These are phyloP conservation scores for Pyrenochaeta sp. DNA, from an alignment of 2,329 filamentous ascomycete genomes.

Conservation along the genomic window DNA sequence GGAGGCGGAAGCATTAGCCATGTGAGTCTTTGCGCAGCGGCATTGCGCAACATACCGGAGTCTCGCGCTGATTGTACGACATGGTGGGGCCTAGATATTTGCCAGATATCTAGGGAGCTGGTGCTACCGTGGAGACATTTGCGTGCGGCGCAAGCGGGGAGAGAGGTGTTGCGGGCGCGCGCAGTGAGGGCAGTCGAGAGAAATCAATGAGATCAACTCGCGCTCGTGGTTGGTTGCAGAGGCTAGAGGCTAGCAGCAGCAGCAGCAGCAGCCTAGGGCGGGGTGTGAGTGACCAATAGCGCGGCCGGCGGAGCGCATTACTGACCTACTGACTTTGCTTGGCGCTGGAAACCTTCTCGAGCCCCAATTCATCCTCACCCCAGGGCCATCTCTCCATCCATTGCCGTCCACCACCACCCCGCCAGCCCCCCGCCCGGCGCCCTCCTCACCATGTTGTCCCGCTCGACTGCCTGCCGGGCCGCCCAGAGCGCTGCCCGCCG, in stretches of 20 bases:
- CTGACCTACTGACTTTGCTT: slow-evolving; percentile 3
- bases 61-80: slow-evolving; percentile 47
- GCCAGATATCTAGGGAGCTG: slow-evolving; percentile 42
- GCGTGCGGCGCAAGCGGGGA: slow-evolving; percentile 7
- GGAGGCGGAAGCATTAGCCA: slow-evolving; percentile 58
- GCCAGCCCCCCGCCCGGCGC: slow-evolving; percentile 46
- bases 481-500: slow-evolving; percentile 68
- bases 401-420: slow-evolving; percentile 61
- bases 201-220: too few species aligned
- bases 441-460: slow-evolving; percentile 68
- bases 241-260: background rate
- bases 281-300: slow-evolving; percentile 21
- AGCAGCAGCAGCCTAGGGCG: slow-evolving; percentile 3
- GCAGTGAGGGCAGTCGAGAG: background rate
- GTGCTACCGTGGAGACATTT: slow-evolving; percentile 44
- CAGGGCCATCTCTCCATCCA: slow-evolving; percentile 45
- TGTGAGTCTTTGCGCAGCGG: slow-evolving; percentile 11
- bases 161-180: slow-evolving; percentile 1
- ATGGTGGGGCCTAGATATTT: slow-evolving; percentile 44
- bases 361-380: slow-evolving; percentile 19
- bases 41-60: slow-evolving; percentile 41
- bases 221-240: background rate
- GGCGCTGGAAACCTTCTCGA: slow-evolving; percentile 18
- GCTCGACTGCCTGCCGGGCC: slow-evolving; percentile 69
- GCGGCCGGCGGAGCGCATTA: slow-evolving; percentile 12